Evolutionary conservation across 2,329 filamentous ascomycete species (phyloP).

Genomic region (Neopestalotiopsis clavispora): DNA sequence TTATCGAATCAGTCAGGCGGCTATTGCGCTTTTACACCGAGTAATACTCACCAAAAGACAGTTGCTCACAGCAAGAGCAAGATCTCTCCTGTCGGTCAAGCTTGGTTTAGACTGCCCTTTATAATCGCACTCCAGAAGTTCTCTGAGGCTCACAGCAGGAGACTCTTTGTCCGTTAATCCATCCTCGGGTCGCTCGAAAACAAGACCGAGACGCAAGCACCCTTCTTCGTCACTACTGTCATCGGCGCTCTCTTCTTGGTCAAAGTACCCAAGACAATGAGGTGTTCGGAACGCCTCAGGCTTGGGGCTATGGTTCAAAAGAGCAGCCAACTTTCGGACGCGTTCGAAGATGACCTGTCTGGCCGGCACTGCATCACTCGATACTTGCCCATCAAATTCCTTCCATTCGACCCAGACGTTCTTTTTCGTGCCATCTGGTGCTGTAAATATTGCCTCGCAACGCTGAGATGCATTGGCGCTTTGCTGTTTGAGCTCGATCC

Average conservation of each 20-base stretch:
- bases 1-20: not conserved
- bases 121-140: constrained; percentile 44
- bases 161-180: constrained; percentile 39
- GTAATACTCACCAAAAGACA: constrained; percentile 45
- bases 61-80: constrained; percentile 57
- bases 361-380: constrained; percentile 41
- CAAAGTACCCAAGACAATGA: constrained; percentile 56
- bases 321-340: constrained; percentile 51
- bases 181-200: constrained; percentile 55
- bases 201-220: constrained; percentile 53
- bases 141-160: constrained; percentile 51
- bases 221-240: constrained; percentile 44
- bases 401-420: constrained; percentile 58
- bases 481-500: constrained; percentile 37
- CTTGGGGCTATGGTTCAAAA: constrained; percentile 52
- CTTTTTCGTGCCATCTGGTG: constrained; percentile 37
- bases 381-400: constrained; percentile 45
- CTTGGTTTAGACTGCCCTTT: constrained; percentile 43
- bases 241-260: constrained; percentile 39
- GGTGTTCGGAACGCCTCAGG: constrained; percentile 55
- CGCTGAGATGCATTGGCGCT: constrained; percentile 36
- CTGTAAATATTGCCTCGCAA: constrained; percentile 45
- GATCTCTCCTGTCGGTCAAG: constrained; percentile 54
- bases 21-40: too few species aligned
- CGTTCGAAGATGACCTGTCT: constrained; percentile 48